Conservation (phyloP, 345 rosid species). For the Citrus cavaleriei region DNA sequence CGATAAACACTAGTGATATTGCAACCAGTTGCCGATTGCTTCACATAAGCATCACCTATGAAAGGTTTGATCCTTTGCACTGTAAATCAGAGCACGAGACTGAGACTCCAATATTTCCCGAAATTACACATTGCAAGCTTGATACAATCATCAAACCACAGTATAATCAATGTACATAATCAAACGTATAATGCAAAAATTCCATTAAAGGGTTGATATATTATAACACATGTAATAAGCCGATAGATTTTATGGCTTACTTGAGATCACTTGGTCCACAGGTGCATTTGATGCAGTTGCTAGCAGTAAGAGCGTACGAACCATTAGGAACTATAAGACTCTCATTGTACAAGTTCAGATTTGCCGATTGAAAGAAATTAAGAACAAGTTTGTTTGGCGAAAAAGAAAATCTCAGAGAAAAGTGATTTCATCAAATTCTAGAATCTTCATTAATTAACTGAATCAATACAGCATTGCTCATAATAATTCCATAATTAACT, state of each 20-base stretch:
- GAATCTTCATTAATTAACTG: too few relatives aligned
- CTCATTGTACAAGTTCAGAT: conserved; percentile 21
- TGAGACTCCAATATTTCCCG: conserved; percentile 2
- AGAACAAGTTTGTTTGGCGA: too few relatives aligned
- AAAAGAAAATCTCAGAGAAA: too few relatives aligned
- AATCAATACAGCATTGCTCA: too few relatives aligned
- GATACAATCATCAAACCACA: not conserved
- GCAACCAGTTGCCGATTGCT: conserved; percentile 8
- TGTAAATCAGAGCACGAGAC: conserved; percentile 15
- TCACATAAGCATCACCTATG: conserved; percentile 3
- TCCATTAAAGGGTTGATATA: not conserved
- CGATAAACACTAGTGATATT: conserved; percentile 22
- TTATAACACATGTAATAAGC: too few relatives aligned
- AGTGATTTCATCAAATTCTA: too few relatives aligned
- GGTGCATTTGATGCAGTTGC: conserved; percentile 21
- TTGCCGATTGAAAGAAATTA: not conserved
- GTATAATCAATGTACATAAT: too few relatives aligned
- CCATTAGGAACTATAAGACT: conserved; percentile 24
- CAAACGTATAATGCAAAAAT: not conserved
- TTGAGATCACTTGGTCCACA: conserved; percentile 14
- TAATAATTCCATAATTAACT: too few relatives aligned
- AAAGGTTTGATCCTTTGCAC: conserved; percentile 23
- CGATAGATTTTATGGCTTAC: conserved; percentile 1
- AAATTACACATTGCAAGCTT: conserved; percentile 20
- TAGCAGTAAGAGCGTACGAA: conserved; percentile 23